phyloP scores from a whole-genome alignment of 495 filamentous ascomycete species.

The Xylaria longipes region DNA sequence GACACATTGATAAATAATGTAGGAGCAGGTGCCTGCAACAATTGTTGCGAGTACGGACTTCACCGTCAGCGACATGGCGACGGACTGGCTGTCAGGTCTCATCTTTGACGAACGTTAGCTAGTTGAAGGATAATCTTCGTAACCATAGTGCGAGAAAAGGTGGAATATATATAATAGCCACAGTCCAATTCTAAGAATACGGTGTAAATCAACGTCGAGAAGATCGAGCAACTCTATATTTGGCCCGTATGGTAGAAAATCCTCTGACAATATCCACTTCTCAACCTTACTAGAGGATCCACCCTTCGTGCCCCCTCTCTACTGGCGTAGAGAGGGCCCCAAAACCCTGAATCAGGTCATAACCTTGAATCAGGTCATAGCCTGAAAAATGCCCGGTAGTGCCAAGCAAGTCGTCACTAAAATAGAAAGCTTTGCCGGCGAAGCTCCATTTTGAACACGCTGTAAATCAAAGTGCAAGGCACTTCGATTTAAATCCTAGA shows the following conservation, averaged over 20 bases:
- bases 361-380: no score
- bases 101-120: not conserved
- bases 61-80: not conserved
- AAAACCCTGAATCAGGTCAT: no score
- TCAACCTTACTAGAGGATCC: no score
- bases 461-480: no score
- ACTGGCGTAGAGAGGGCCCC: no score
- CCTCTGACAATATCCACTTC: not conserved
- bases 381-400: no score
- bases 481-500: no score
- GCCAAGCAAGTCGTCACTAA: no score
- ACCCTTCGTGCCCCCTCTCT: no score
- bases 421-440: no score
- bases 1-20: slow-evolving; percentile 18
- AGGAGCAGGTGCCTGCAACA: slow-evolving; percentile 1
- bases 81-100: not conserved
- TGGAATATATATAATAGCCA: not conserved
- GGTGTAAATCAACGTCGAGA: not conserved
- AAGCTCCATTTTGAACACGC: no score
- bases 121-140: not conserved
- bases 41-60: slow-evolving; percentile 14
- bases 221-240: slow-evolving; percentile 2
- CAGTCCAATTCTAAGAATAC: not conserved
- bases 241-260: not conserved
- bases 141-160: not conserved